These are phyloP conservation scores for Discostella pseudostelligera DNA, from an alignment of 108 stramenopile species.

Conservation along the genomic window DNA sequence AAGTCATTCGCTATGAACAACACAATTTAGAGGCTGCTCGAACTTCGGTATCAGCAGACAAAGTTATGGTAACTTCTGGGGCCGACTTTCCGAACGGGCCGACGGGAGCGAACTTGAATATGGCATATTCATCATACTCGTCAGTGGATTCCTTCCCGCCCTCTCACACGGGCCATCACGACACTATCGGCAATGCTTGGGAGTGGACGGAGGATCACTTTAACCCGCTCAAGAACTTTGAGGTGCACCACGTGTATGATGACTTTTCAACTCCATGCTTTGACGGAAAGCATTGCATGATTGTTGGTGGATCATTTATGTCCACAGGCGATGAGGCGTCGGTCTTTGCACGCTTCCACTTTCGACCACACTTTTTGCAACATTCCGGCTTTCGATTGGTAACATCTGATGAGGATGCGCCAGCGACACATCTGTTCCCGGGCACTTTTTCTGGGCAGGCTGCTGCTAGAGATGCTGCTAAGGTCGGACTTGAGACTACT, in stretches of 20 bases:
- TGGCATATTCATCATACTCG: slow-evolving; percentile 76
- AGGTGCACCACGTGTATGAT: slow-evolving; percentile 87
- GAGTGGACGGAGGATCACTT: slow-evolving; percentile 95
- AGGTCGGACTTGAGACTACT: slow-evolving; percentile 16
- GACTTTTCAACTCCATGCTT: slow-evolving; percentile 96
- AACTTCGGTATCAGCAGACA: slow-evolving; percentile 52
- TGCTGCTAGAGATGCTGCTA: slow-evolving; percentile 48
- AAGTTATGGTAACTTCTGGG: slow-evolving; percentile 73
- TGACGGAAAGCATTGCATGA: slow-evolving; percentile 93
- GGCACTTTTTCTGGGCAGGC: slow-evolving; percentile 71
- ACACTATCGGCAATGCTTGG: slow-evolving; percentile 94
- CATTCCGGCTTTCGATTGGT: slow-evolving; percentile 93
- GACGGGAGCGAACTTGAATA: slow-evolving; percentile 71
- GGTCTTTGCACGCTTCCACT: slow-evolving; percentile 91
- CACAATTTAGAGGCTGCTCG: slow-evolving; percentile 66
- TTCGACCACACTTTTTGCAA: slow-evolving; percentile 94
- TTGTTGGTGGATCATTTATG: slow-evolving; percentile 91
- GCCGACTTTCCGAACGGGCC: slow-evolving; percentile 53
- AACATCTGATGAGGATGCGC: slow-evolving; percentile 67
- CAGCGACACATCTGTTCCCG: slow-evolving; percentile 74
- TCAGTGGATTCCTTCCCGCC: slow-evolving; percentile 76
- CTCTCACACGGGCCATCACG: slow-evolving; percentile 73
- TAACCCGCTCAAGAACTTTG: slow-evolving; percentile 84
- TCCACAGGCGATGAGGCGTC: slow-evolving; percentile 93
- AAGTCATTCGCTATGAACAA: slow-evolving; percentile 69